Conservation (phyloP, 495 filamentous ascomycete genomes). For the Aspergillus incahuasiensis region DNA sequence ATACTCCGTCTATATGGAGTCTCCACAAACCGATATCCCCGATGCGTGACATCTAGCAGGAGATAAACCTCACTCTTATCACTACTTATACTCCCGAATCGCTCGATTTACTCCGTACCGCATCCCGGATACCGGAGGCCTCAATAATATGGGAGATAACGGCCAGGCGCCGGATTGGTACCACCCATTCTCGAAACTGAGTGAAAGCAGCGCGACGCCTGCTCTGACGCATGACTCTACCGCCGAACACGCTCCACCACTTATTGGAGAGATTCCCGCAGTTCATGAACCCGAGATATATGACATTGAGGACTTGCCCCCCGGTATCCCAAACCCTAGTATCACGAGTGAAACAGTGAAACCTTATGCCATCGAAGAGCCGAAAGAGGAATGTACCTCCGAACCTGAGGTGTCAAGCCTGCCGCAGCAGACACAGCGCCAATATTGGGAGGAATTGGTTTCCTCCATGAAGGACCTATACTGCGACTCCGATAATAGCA, state of each 20-base stretch:
- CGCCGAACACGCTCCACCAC: neutral
- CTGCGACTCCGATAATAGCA: constrained; percentile 20
- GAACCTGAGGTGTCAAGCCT: constrained; percentile 10
- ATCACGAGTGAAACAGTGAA: constrained; percentile 20
- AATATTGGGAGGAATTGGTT: constrained; percentile 31
- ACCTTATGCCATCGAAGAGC: constrained; percentile 46
- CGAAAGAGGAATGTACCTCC: constrained; percentile 29
- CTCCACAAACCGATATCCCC: neutral
- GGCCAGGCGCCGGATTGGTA: neutral
- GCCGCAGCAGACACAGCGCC: constrained; percentile 15
- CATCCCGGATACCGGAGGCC: neutral
- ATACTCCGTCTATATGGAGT: neutral
- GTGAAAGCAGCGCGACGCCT: neutral
- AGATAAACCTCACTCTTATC: neutral
- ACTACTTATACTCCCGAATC: neutral
- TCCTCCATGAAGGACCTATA: constrained; percentile 30
- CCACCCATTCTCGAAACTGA: neutral
- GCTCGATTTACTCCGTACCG: neutral
- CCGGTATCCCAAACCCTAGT: neutral
- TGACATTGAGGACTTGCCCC: neutral
- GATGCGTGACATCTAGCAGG: neutral
- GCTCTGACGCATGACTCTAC: neutral
- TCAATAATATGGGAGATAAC: neutral
- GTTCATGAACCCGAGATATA: neutral
- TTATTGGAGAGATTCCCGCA: neutral